Conservation (phyloP, 805 yeast species). For the Saturnispora bothae region DNA sequence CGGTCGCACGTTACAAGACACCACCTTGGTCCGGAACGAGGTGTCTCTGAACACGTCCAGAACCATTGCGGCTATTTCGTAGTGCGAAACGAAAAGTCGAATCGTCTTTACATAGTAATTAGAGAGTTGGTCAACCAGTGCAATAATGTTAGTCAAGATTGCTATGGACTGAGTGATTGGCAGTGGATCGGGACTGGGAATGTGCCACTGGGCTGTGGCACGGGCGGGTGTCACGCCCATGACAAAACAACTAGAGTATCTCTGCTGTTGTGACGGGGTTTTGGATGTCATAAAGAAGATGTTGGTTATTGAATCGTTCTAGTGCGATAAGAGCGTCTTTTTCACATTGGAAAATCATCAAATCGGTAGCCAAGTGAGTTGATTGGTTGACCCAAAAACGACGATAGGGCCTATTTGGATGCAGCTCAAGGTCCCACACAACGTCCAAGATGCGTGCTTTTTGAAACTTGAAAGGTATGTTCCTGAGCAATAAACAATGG, state of each 20-base stretch:
- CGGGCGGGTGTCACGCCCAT: constrained; percentile 1
- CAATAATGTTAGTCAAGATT: background rate
- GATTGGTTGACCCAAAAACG: background rate
- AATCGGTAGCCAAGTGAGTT: constrained; percentile 1
- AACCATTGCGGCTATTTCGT: background rate
- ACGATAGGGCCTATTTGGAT: background rate
- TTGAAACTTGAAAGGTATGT: constrained; percentile 2
- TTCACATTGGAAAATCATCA: constrained; percentile 3
- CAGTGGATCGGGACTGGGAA: constrained; percentile 3
- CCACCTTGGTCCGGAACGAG: background rate
- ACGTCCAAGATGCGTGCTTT: background rate
- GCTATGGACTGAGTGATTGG: background rate
- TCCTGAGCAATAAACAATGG: constrained; percentile 4
- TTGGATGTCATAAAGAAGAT: constrained; percentile 1
- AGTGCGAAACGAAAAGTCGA: constrained; percentile 1
- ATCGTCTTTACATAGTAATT: background rate
- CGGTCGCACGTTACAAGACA: constrained; percentile 3
- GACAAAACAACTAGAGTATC: constrained; percentile 3
- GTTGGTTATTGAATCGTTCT: constrained; percentile 4
- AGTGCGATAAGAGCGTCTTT: constrained; percentile 1
- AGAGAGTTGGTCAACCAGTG: background rate
- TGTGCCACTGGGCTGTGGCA: background rate
- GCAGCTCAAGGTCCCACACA: constrained; percentile 7
- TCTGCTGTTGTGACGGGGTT: background rate
- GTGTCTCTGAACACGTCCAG: constrained; percentile 1